Evolutionary conservation across 768 basidiomycete genomes (phyloP), one percentile per base, ranked within the genome.

Genomic region (Sarcomyxa edulis): DNA sequence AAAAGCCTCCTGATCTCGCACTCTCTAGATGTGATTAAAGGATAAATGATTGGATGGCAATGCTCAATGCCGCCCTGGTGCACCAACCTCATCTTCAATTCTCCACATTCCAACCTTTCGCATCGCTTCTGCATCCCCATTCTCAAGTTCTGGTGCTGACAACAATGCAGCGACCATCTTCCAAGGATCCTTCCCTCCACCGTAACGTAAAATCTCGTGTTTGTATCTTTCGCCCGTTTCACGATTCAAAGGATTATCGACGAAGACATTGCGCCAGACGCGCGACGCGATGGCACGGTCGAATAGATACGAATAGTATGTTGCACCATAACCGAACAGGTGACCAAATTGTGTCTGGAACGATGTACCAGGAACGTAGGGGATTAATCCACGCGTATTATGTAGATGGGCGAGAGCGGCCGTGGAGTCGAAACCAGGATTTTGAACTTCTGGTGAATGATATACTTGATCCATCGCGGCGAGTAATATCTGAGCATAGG

Each of bases 321-420:
- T 96, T 10, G 95, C 93, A 5, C 95, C 94, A 50, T 99, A 99
- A 2, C 94, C 92, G 52, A 85, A 94, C 5, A 99, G 65, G 56
- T 99, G 96, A 0, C 89, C 87, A 48, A 99, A 99, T 50, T 94
- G 91, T 0, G 92, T 92, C 53, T 98, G 96, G 71, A 92, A 93
- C 0, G 89, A 84, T 0, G 94, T 97, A 0, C 85, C 87, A 0
- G 69, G 64, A 0, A 92, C 89, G 39, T 88, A 77, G 0, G 91
- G 90, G 16, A 96, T 81, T 29, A 95, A 66, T 1, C 91, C 91
- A 2, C 81, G 76, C 0, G 73, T 65, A 25, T 81, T 72, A 31
- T 81, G 70, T 39, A 95, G 65, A 9, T 69, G 64, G 1, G 74
- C 75, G 0, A 87, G 65, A 19, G 76, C 69, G 0, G 61, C 52